A percentile compares a stretch with the other conserved stretches of the same genome.
Conservation (phyloP, 129 eudicot species). For the Sambucus nigra region DNA sequence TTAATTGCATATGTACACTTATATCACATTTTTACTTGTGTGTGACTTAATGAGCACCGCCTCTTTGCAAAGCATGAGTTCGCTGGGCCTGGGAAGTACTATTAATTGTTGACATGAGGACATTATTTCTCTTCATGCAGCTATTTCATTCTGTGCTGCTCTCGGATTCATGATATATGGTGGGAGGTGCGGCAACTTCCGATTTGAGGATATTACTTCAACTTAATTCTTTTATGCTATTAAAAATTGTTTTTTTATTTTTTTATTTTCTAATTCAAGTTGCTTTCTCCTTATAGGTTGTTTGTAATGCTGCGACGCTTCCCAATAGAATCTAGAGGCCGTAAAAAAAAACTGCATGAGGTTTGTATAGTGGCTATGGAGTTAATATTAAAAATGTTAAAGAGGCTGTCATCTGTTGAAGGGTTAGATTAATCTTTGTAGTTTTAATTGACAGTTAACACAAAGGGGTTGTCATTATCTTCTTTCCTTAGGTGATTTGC, state of each 20-base stretch:
- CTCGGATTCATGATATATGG: conserved; percentile 72
- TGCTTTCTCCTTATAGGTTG: conserved; percentile 24
- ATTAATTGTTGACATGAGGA: conserved; percentile 5
- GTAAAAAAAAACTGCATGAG: conserved; percentile 67
- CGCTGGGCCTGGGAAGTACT: background rate
- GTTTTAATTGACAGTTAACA: no score
- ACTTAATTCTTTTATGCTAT: background rate
- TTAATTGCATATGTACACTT: background rate
- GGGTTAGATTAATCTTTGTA: no score
- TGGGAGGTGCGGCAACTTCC: conserved; percentile 39
- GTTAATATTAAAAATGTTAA: background rate
- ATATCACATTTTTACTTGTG: conserved; percentile 9
- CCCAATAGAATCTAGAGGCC: conserved; percentile 75
- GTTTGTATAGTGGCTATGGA: conserved; percentile 16
- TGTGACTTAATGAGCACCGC: no score
- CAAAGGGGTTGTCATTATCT: no score
- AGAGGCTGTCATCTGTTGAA: no score
- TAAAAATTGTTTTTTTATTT: background rate
- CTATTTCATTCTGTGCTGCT: conserved; percentile 56
- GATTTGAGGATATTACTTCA: background rate
- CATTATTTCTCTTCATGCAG: conserved; percentile 31
- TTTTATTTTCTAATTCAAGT: background rate
- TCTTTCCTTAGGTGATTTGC: no score
- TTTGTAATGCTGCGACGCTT: conserved; percentile 61
- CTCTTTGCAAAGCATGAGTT: no score